A percentile compares a stretch with the other conserved stretches of the same genome.
phyloP scores from a whole-genome alignment of 208 protist genomes.

The Leishmania arabica region DNA sequence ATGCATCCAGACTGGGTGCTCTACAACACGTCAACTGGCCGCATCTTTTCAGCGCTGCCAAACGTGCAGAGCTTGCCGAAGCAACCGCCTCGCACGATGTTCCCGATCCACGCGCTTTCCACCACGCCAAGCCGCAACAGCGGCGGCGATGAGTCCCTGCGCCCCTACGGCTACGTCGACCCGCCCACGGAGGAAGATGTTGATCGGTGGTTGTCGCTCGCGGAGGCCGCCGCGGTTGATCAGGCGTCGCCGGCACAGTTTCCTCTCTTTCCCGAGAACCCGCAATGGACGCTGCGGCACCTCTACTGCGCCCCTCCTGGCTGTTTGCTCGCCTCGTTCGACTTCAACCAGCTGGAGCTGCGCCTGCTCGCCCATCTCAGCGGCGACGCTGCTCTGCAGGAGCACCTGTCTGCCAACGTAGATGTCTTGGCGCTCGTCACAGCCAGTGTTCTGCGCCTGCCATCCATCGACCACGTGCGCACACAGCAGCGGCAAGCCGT shows the following conservation, averaged over 20 bases:
- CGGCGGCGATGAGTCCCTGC: neutral
- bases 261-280: constrained; percentile 35
- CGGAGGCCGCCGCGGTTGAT: neutral
- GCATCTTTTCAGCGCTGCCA: constrained; percentile 62
- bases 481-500: constrained; percentile 50
- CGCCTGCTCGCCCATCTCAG: constrained; percentile 81
- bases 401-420: constrained; percentile 38
- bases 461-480: constrained; percentile 29
- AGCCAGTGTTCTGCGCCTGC: constrained; percentile 38
- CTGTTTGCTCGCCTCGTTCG: constrained; percentile 74
- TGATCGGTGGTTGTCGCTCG: constrained; percentile 16
- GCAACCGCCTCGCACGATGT: constrained; percentile 33
- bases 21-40: constrained; percentile 59
- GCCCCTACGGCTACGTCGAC: constrained; percentile 2
- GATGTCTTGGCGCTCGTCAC: constrained; percentile 65
- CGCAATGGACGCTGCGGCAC: constrained; percentile 63
- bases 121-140: constrained; percentile 2
- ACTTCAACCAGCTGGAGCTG: constrained; percentile 88
- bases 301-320: constrained; percentile 66
- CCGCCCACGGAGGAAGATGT: constrained; percentile 16
- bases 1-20: constrained; percentile 72
- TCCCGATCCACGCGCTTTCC: constrained; percentile 6
- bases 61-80: constrained; percentile 74
- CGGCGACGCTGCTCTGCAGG: constrained; percentile 53
- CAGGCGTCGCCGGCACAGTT: neutral